Base-by-base conservation (phyloP, 2,329 filamentous ascomycete species). In the Pseudocercospora ulei region DNA sequence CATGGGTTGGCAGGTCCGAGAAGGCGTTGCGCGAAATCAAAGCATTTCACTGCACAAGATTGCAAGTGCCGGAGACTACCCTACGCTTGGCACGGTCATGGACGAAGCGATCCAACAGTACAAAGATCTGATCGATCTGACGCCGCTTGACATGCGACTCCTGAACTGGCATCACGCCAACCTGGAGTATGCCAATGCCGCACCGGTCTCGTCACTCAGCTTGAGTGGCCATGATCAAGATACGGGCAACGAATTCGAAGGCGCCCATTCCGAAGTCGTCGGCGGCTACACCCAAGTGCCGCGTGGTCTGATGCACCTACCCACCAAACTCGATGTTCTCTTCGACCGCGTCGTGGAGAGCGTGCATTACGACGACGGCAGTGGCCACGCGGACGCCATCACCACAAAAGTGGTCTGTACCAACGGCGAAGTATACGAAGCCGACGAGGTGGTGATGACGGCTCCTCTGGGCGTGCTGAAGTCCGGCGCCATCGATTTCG, bases 141-240 rank as follows among this genome's bases (percentile, higher is more conserved):
- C 78, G 8, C 75, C 87, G 1, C 82, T 85, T 56, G 90, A 98
- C 55, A 79, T 93, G 62, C 76, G 90, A 29, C 69, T 98, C 9
- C 72, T 96, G 55, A 98, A 95, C 56, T 98, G 90, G 90, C 92
- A 98, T 62, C 82, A 95, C 60, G 92, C 92, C 49, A 98, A 98
- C 57, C 71, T 98, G 8, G 90, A 98, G 62, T 98, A 98, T 58
- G 92, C 88, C 47, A 98, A 96, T 60, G 90, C 90, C 1, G 83
- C 79, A 1, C 92, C 86, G 49, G 77, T 94, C 38, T 79, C 82
- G 49, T 80, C 82, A 47, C 73, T 98, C 11, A 96, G 88, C 60
- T 73, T 98, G 8, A 77, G 80, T 5, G 80, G 87, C 0, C 96
- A 92, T 84, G 92, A 98, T 61, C 86, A 98, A 54, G 92, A 98